A percentile compares a stretch with the other conserved stretches of the same genome.
Evolutionary conservation across 2,329 filamentous ascomycete genomes (phyloP).

Genomic region (Lecanicillium sp.): DNA sequence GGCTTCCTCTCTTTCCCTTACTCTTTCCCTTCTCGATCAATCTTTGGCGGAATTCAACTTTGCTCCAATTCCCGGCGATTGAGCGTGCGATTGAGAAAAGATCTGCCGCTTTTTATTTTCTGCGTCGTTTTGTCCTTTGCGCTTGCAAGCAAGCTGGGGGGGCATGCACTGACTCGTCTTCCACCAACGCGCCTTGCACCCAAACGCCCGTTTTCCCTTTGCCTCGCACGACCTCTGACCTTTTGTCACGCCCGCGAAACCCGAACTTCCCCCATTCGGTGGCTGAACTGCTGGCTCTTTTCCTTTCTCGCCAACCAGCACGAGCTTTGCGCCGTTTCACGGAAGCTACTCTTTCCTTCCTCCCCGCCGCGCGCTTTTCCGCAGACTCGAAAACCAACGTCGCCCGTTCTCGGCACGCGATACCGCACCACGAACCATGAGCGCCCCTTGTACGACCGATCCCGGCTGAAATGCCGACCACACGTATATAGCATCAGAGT

Average conservation of each 20-base stretch:
- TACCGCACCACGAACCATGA: constrained; percentile 18
- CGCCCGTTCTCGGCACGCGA: background rate
- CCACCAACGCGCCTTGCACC: background rate
- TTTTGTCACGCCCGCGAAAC: background rate
- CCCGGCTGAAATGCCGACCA: background rate
- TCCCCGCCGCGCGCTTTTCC: too few species aligned
- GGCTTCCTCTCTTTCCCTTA: too few species aligned
- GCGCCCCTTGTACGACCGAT: constrained; percentile 20
- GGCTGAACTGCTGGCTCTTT: background rate
- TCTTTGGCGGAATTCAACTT: too few species aligned
- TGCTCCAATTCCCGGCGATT: background rate
- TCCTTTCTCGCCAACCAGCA: background rate
- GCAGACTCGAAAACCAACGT: too few species aligned
- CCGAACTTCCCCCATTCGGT: background rate
- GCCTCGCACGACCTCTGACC: background rate
- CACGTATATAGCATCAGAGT: background rate
- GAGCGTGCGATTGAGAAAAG: background rate
- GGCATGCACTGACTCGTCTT: constrained; percentile 13
- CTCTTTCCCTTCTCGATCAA: too few species aligned
- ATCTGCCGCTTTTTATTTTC: background rate
- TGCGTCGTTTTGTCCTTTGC: background rate
- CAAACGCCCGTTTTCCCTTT: constrained; percentile 4
- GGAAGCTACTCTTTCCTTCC: too few species aligned
- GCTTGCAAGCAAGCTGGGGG: background rate
- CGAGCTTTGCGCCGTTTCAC: background rate